Conservation (phyloP, 139 green algal genomes). For the Auxenochlorella pyrenoidosa region DNA sequence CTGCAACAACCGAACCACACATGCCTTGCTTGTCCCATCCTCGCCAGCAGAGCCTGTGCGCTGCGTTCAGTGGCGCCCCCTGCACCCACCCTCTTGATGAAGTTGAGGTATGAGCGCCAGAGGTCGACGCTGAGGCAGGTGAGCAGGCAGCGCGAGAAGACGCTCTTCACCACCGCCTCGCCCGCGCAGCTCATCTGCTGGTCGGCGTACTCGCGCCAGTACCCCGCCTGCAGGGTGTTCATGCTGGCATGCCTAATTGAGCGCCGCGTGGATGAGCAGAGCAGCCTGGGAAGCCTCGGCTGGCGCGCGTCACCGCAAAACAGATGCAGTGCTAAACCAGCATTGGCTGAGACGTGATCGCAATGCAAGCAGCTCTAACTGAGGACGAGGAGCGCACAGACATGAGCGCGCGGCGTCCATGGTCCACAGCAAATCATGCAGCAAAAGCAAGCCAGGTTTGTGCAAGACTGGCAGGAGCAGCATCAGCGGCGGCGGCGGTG, state of each 20-base stretch:
- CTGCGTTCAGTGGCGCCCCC: not conserved
- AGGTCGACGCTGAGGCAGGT: conserved; percentile 78
- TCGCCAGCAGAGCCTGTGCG: not conserved
- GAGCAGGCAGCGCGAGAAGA: conserved; percentile 90
- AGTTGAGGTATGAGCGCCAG: conserved; percentile 83
- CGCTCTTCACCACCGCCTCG: conserved; percentile 57
- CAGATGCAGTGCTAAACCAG: too few relatives aligned
- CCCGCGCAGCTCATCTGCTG: conserved; percentile 57
- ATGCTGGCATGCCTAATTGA: not conserved
- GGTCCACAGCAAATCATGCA: too few relatives aligned
- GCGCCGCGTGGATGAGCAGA: not conserved
- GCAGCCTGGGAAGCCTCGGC: not conserved
- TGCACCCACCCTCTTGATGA: conserved; percentile 74
- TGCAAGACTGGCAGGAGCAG: not conserved
- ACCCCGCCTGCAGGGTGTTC: conserved; percentile 47
- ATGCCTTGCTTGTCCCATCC: not conserved
- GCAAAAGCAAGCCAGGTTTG: too few relatives aligned
- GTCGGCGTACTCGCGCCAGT: conserved; percentile 78
- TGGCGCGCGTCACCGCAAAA: too few relatives aligned
- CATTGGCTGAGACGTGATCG: too few relatives aligned
- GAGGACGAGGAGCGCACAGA: too few relatives aligned
- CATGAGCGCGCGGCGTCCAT: too few relatives aligned
- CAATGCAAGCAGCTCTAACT: too few relatives aligned
- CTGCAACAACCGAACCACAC: not conserved
- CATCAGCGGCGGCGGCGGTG: not conserved